phyloP scores from a whole-genome alignment of 768 basidiomycete genomes.

The Psilocybe tampanensis region DNA sequence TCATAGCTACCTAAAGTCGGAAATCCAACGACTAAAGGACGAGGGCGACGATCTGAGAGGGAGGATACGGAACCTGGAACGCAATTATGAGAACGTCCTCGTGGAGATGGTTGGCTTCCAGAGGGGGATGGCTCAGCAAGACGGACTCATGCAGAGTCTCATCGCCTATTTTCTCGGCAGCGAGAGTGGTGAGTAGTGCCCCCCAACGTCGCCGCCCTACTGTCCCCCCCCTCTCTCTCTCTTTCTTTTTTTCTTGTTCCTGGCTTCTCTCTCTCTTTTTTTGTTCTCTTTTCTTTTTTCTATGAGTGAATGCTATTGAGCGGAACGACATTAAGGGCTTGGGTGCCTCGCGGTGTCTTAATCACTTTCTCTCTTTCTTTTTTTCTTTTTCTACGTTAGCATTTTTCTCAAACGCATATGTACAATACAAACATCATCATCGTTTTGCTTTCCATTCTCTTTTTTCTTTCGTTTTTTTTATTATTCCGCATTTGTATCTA shows the following conservation, averaged over 20 bases:
- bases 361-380: background rate
- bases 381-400: background rate
- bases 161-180: slow-evolving; percentile 80
- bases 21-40: slow-evolving; percentile 31
- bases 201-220: background rate
- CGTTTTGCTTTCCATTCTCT: background rate
- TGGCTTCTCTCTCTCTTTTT: slow-evolving; percentile 1
- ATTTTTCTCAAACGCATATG: background rate
- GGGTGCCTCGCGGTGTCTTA: background rate
- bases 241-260: background rate
- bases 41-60: slow-evolving; percentile 36
- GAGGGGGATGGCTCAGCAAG: slow-evolving; percentile 69
- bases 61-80: slow-evolving; percentile 37
- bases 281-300: background rate
- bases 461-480: background rate
- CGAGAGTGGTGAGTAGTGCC: slow-evolving; percentile 48
- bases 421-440: background rate
- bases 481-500: background rate
- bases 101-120: slow-evolving; percentile 41
- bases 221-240: no score
- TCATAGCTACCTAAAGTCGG: slow-evolving; percentile 18
- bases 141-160: slow-evolving; percentile 78
- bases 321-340: slow-evolving; percentile 9
- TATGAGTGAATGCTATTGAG: slow-evolving; percentile 5
- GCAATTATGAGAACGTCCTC: slow-evolving; percentile 39